phyloP scores from a whole-genome alignment of 352 stramenopile genomes.

The Globisporangium emineosum region DNA sequence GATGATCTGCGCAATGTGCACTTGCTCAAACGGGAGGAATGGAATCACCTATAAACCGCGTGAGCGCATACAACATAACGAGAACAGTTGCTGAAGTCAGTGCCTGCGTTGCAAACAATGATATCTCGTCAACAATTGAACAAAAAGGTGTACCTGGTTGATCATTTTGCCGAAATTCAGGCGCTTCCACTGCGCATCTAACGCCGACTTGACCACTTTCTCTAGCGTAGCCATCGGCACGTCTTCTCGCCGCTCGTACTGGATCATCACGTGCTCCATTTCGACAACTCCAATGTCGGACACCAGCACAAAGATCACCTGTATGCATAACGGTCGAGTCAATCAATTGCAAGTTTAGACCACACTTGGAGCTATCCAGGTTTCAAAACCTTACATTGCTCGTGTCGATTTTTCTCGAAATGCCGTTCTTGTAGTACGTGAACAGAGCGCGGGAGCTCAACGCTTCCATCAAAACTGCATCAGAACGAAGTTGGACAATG shows the following conservation, averaged over 20 bases:
- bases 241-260: constrained; percentile 69
- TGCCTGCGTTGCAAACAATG: no score
- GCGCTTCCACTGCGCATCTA: constrained; percentile 86
- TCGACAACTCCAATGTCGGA: constrained; percentile 85
- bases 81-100: not conserved
- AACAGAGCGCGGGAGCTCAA: constrained; percentile 68
- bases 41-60: constrained; percentile 62
- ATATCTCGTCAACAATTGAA: no score
- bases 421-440: constrained; percentile 73
- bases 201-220: constrained; percentile 70
- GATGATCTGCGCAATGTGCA: constrained; percentile 79
- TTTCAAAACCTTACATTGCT: constrained; percentile 50
- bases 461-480: constrained; percentile 67
- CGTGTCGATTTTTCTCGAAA: constrained; percentile 67
- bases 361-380: not conserved
- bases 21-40: constrained; percentile 87
- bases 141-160: constrained; percentile 68
- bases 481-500: not conserved
- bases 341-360: no score
- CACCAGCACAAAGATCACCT: constrained; percentile 90
- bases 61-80: constrained; percentile 1
- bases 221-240: constrained; percentile 60
- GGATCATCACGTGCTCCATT: constrained; percentile 86
- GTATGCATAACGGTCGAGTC: not conserved
- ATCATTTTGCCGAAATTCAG: constrained; percentile 90